Conservation (phyloP, 306 rosid genomes). For the Malus asiatica region DNA sequence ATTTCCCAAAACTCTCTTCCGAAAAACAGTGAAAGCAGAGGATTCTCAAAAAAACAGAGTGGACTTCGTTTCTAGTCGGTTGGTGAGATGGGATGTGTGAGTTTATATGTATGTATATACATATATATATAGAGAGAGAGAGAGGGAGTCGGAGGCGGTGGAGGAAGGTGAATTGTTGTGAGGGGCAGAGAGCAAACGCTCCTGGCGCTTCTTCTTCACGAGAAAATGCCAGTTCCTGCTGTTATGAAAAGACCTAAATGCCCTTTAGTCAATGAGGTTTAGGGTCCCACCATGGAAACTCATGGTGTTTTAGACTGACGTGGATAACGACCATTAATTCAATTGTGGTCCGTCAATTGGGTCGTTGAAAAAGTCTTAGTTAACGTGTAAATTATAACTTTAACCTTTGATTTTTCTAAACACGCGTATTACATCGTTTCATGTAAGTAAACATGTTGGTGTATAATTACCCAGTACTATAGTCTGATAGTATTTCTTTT, state of each 20-base stretch:
- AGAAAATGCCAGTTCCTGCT: conserved; percentile 24
- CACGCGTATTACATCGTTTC: too few species aligned
- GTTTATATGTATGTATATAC: neutral
- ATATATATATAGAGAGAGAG: conserved; percentile 6
- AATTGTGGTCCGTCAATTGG: neutral
- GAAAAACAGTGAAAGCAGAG: neutral
- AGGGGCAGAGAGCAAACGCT: conserved; percentile 41
- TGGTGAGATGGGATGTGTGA: conserved; percentile 11
- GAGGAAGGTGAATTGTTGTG: conserved; percentile 29
- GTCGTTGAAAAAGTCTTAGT: conserved; percentile 30
- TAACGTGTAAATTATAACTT: neutral
- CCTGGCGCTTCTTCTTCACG: conserved; percentile 79
- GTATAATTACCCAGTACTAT: too few species aligned
- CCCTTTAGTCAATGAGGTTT: conserved; percentile 1
- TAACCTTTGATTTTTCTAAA: too few species aligned
- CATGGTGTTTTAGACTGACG: neutral
- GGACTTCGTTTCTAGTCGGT: conserved; percentile 4
- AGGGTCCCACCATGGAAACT: conserved; percentile 14
- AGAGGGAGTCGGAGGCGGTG: conserved; percentile 13
- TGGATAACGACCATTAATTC: neutral
- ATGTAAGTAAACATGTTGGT: neutral
- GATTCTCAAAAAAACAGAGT: neutral
- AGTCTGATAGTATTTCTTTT: accelerated
- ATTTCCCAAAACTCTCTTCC: neutral
- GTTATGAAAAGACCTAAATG: neutral